Percentiles rank a stretch among this genome's conserved stretches.
Evolutionary conservation across 169 alveolate species (phyloP).

Genomic region (Cryptosporidium parvum): DNA sequence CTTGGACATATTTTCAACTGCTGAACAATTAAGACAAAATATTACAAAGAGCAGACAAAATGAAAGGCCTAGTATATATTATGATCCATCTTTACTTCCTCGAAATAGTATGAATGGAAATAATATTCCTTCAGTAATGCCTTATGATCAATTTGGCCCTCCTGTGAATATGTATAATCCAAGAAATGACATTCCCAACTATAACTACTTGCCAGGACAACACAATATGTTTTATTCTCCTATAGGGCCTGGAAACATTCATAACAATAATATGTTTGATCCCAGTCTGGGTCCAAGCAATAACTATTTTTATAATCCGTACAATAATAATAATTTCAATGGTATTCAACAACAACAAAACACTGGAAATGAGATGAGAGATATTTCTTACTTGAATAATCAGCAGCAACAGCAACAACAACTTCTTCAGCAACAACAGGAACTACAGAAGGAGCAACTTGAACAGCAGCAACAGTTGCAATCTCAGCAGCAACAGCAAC

Average conservation of each 20-base stretch:
- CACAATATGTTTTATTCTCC: slow-evolving; percentile 22
- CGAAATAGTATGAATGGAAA: not conserved
- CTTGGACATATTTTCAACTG: slow-evolving; percentile 54
- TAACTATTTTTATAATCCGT: not conserved
- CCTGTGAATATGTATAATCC: not conserved
- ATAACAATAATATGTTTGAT: slow-evolving; percentile 13
- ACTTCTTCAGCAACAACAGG: not conserved
- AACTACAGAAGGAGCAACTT: not conserved
- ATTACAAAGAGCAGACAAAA: slow-evolving; percentile 20
- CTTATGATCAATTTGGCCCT: slow-evolving; percentile 58
- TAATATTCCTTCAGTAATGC: slow-evolving; percentile 20
- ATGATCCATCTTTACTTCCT: slow-evolving; percentile 54
- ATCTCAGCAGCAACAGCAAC: not conserved
- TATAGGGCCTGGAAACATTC: not conserved
- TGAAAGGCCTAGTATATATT: slow-evolving; percentile 50
- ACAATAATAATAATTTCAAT: not conserved
- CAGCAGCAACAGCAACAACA: slow-evolving; percentile 13
- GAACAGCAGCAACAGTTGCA: slow-evolving; percentile 11
- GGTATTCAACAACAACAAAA: not conserved
- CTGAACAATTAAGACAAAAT: slow-evolving; percentile 55
- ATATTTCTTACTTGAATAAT: slow-evolving; percentile 7
- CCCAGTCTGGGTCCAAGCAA: not conserved
- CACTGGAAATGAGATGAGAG: not conserved
- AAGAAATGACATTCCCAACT: not conserved
- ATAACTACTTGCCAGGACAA: slow-evolving; percentile 2